Base-by-base conservation (phyloP, 2,329 filamentous ascomycete genomes). In the Xylaria sp. region DNA sequence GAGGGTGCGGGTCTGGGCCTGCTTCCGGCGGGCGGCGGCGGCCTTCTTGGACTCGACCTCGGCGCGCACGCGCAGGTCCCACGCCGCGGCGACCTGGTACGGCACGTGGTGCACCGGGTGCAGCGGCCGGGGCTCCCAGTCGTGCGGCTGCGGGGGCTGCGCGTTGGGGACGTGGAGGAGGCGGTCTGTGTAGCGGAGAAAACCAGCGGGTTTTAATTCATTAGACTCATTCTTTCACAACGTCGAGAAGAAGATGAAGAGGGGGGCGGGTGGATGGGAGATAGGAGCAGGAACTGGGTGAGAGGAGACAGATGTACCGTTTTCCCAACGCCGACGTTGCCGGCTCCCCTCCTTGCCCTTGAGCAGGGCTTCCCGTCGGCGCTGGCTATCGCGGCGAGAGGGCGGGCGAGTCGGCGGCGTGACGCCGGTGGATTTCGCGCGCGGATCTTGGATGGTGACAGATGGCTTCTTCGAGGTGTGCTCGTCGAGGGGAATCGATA, bases 271-370 rank as follows among this genome's bases (percentile, higher is more conserved):
- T n/a, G n/a, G n/a, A n/a, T n/a, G n/a, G n/a, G n/a, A n/a, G n/a
- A n/a, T n/a, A n/a, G n/a, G n/a, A n/a, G n/a, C n/a, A n/a, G n/a
- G n/a, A n/a, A n/a, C n/a, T n/a, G n/a, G n/a, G n/a, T n/a, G n/a
- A n/a, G 38, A 38, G 52, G 46, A 39, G 34, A 29, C 20, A 54
- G 2, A 59, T 41, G 17, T 81, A 95, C 91, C 90, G 72, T 97
- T 99, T 78, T 99, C 94, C 92, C 92, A 97, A 51, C 93, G 83
- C 65, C 93, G 87, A 45, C 93, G 82, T 66, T 93, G 87, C 34
- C 93, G 84, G 65, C 86, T 93, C 29, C 93, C 93, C 72, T 97
- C 92, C 63, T 95, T 96, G 52, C 93, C 93, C 76, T 92, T 95
- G 26, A 94, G 78, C 48, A 96, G 69, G 2, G 86, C 84, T 61